Conservation (phyloP, 306 rosid species). For the Argentina anserina region DNA sequence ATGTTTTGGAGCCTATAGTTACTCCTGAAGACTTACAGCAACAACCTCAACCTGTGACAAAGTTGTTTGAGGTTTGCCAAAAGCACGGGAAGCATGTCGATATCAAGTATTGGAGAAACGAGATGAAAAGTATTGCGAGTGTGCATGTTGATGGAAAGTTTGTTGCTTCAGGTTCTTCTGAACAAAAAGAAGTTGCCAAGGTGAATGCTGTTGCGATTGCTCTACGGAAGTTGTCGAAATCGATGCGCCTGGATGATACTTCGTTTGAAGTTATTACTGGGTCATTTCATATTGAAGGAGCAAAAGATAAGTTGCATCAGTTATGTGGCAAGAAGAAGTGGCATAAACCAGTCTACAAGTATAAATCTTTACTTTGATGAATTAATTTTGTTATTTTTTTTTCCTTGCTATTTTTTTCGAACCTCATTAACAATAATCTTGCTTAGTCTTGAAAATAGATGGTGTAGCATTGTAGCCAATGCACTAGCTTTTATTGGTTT, state of each 20-base stretch:
- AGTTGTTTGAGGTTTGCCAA: conserved; percentile 57
- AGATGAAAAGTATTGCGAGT: conserved; percentile 31
- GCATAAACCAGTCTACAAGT: conserved; percentile 59
- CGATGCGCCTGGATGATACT: neutral
- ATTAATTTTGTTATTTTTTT: neutral
- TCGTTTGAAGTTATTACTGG: conserved; percentile 4
- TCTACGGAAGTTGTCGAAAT: conserved; percentile 30
- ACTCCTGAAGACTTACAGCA: conserved; percentile 43
- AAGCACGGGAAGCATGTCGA: conserved; percentile 58
- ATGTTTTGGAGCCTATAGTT: conserved; percentile 63
- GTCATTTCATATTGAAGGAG: conserved; percentile 43
- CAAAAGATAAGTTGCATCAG: conserved; percentile 54
- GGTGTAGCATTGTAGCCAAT: neutral
- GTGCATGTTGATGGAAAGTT: conserved; percentile 54
- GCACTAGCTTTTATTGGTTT: neutral
- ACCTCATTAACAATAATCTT: neutral
- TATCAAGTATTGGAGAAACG: conserved; percentile 36
- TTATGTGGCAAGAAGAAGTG: conserved; percentile 54
- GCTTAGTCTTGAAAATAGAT: neutral
- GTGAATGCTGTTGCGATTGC: conserved; percentile 71
- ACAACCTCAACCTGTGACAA: conserved; percentile 67
- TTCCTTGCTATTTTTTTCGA: neutral
- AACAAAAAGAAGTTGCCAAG: conserved; percentile 56
- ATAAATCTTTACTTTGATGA: conserved; percentile 4
- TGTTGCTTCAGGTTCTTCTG: conserved; percentile 54